Conservation (phyloP, 2,329 filamentous ascomycete genomes). For the Exophiala sp. region DNA sequence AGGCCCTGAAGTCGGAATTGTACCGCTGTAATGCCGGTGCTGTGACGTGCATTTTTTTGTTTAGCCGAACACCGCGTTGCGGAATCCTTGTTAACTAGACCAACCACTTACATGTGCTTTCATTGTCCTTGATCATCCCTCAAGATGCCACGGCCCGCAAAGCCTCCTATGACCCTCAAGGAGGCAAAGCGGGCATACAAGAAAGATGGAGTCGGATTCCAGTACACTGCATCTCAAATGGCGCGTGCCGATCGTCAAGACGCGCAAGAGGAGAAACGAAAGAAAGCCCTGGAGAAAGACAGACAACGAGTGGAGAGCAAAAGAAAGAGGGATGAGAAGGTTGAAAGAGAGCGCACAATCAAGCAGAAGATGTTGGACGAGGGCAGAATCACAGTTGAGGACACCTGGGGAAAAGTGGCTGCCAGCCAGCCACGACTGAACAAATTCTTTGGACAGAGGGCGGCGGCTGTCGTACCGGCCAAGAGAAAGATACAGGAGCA, state of each 20-base stretch:
- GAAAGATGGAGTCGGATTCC: constrained; percentile 20
- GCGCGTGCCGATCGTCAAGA: constrained; percentile 25
- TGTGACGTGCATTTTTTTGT: constrained; percentile 8
- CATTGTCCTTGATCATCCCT: not conserved
- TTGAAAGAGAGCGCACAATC: constrained; percentile 18
- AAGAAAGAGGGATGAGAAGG: constrained; percentile 26
- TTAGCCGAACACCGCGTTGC: not conserved
- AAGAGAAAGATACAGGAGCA: not conserved
- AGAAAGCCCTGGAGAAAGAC: constrained; percentile 24
- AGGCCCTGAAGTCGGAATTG: not conserved
- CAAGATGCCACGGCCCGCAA: constrained; percentile 21
- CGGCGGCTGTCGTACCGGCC: not conserved
- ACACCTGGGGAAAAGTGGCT: constrained; percentile 28
- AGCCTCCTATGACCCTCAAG: constrained; percentile 27
- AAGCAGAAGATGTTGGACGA: constrained; percentile 25
- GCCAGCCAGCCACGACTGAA: constrained; percentile 27
- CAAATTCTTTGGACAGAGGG: constrained; percentile 23
- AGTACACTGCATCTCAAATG: constrained; percentile 25
- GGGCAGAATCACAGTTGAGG: constrained; percentile 25
- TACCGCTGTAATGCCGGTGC: not conserved
- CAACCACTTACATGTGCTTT: not conserved
- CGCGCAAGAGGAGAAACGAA: constrained; percentile 20
- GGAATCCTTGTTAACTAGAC: not conserved
- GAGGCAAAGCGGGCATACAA: constrained; percentile 27
- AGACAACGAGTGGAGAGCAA: constrained; percentile 24